These are phyloP conservation scores for Apostasia shenzhenica DNA, from an alignment of 106 monocot species.

Conservation along the genomic window DNA sequence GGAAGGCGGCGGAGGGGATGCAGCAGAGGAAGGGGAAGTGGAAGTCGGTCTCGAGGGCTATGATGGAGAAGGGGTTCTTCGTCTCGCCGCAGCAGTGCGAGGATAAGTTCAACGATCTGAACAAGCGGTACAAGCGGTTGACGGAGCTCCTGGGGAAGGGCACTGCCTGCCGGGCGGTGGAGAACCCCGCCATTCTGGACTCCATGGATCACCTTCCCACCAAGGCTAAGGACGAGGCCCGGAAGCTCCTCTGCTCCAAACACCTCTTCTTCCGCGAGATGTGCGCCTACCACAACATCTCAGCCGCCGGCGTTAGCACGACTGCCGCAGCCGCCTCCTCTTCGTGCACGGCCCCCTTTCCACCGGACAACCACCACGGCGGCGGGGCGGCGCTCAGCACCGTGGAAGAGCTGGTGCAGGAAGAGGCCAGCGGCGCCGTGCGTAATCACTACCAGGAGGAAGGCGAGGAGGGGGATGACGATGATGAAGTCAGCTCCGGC, in stretches of 20 bases:
- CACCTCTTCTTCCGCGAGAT: constrained; percentile 97
- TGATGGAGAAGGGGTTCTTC: constrained; percentile 86
- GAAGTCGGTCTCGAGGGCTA: constrained; percentile 88
- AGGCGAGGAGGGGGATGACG: constrained; percentile 12
- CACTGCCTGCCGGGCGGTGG: constrained; percentile 76
- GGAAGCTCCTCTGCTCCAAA: constrained; percentile 91
- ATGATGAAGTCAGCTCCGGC: neutral
- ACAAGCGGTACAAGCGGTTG: constrained; percentile 91
- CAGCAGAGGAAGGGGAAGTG: constrained; percentile 92
- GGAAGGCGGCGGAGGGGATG: constrained; percentile 21
- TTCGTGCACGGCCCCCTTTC: neutral
- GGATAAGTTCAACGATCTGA: constrained; percentile 98
- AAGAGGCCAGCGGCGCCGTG: constrained; percentile 24
- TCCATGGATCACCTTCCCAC: constrained; percentile 51
- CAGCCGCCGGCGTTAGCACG: constrained; percentile 1
- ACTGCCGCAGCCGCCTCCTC: neutral
- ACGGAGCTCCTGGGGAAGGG: constrained; percentile 79
- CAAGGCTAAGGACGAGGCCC: constrained; percentile 87
- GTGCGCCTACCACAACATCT: constrained; percentile 76
- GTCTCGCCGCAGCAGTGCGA: constrained; percentile 99
- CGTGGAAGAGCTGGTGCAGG: constrained; percentile 6
- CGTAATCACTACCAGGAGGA: constrained; percentile 13
- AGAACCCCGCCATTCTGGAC: constrained; percentile 76
- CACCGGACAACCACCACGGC: neutral
- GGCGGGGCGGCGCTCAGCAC: neutral